A percentile compares a stretch with the other conserved stretches of the same genome.
Evolutionary conservation across 495 filamentous ascomycete species (phyloP).

Genomic region (Corynascus novoguineensis): DNA sequence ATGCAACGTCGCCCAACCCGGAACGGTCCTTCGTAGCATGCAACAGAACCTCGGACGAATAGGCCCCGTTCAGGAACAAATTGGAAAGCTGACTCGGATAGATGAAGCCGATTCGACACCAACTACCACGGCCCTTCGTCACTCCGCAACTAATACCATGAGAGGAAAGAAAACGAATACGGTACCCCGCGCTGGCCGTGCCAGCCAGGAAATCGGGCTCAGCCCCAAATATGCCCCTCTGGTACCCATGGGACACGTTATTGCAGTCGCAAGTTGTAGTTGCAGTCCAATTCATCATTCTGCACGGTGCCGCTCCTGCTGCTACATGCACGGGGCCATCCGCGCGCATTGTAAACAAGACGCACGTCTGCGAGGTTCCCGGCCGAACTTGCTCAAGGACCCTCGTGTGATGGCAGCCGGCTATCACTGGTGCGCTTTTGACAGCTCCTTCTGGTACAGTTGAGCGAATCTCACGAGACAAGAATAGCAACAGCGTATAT

Average conservation of each 20-base stretch:
- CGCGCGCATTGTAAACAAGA: not conserved
- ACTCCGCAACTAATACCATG: not conserved
- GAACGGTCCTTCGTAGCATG: not conserved
- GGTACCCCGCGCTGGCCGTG: conserved; percentile 2
- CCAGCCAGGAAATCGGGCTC: conserved; percentile 31
- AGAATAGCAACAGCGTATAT: conserved; percentile 7
- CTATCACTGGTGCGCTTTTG: not conserved
- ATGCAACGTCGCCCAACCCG: conserved; percentile 11
- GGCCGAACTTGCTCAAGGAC: conserved; percentile 3
- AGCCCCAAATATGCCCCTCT: conserved; percentile 7
- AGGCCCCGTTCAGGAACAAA: conserved; percentile 12
- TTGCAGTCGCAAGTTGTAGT: not conserved
- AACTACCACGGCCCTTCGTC: conserved; percentile 19
- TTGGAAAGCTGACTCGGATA: conserved; percentile 2
- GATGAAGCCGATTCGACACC: not conserved
- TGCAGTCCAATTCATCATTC: not conserved
- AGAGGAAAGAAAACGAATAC: not conserved
- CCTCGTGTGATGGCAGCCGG: not conserved
- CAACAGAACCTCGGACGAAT: conserved; percentile 13
- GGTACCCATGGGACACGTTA: not conserved
- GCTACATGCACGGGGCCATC: conserved; percentile 6
- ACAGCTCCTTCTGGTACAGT: not conserved
- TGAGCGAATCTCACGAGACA: not conserved
- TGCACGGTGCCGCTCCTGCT: conserved; percentile 6
- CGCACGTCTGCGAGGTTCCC: not conserved